Evolutionary conservation across 768 basidiomycete genomes (phyloP).

Genomic region (Suillus tomentosus): DNA sequence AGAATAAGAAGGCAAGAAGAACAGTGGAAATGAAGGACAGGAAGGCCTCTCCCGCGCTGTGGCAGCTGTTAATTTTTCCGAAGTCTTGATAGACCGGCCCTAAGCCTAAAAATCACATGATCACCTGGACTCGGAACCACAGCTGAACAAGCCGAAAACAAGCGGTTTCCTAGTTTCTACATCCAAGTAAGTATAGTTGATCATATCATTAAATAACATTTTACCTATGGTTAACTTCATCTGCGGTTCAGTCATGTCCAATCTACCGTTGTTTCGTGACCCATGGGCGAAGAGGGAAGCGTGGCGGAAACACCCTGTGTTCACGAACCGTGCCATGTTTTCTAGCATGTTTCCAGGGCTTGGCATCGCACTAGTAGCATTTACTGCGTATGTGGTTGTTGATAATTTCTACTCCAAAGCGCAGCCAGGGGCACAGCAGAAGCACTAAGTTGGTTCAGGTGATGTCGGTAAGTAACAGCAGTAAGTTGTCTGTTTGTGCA

Average conservation of each 20-base stretch:
- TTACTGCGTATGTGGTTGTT: slow-evolving; percentile 85
- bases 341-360: slow-evolving; percentile 92
- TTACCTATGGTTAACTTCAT: neutral
- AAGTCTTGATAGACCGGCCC: slow-evolving; percentile 59
- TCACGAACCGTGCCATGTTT: slow-evolving; percentile 86
- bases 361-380: slow-evolving; percentile 89
- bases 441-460: slow-evolving; percentile 11
- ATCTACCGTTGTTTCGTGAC: slow-evolving; percentile 80
- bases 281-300: slow-evolving; percentile 94
- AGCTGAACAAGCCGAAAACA: slow-evolving; percentile 8
- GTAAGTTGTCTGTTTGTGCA: neutral
- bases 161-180: neutral
- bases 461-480: slow-evolving; percentile 1
- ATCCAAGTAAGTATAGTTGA: neutral
- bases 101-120: slow-evolving; percentile 40
- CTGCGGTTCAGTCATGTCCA: slow-evolving; percentile 46
- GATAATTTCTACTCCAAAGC: slow-evolving; percentile 67
- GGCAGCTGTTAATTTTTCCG: slow-evolving; percentile 33
- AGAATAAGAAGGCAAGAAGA: slow-evolving; percentile 28
- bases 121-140: slow-evolving; percentile 4
- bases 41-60: slow-evolving; percentile 22
- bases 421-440: slow-evolving; percentile 27
- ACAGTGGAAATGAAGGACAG: slow-evolving; percentile 32
- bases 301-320: slow-evolving; percentile 90
- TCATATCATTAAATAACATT: no score